Evolutionary conservation across 495 filamentous ascomycete species (phyloP).

Genomic region (Rostrohypoxylon terebratum): DNA sequence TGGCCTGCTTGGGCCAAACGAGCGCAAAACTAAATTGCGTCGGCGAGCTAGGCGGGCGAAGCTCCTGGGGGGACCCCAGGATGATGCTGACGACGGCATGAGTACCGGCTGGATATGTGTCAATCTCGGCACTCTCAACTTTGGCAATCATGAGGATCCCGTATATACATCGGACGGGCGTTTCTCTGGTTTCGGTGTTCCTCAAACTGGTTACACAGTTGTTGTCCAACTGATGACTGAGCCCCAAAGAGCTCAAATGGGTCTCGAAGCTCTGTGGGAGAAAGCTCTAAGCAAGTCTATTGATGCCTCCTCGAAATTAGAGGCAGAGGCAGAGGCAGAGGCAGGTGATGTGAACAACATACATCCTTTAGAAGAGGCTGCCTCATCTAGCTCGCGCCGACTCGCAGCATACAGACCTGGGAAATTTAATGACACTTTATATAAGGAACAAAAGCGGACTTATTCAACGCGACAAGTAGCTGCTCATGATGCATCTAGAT

Average conservation of each 20-base stretch:
- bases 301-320: constrained; percentile 32
- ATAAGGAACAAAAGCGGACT: constrained; percentile 34
- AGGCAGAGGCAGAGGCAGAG: constrained; percentile 21
- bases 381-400: constrained; percentile 37
- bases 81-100: constrained; percentile 78
- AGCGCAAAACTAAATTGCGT: constrained; percentile 87
- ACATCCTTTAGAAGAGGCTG: constrained; percentile 49
- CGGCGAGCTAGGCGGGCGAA: constrained; percentile 82
- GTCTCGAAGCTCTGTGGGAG: constrained; percentile 85
- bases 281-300: constrained; percentile 59
- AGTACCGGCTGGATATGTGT: constrained; percentile 96
- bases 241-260: constrained; percentile 82
- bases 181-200: constrained; percentile 81
- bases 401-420: constrained; percentile 8
- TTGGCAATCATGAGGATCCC: constrained; percentile 55
- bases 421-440: constrained; percentile 29
- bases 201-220: constrained; percentile 66
- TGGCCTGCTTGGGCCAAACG: constrained; percentile 87
- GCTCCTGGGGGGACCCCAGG: constrained; percentile 67
- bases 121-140: constrained; percentile 78
- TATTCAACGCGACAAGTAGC: constrained; percentile 33
- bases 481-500: background rate
- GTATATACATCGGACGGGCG: constrained; percentile 57
- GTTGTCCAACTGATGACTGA: constrained; percentile 93
- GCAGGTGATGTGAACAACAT: constrained; percentile 37